Evolutionary conservation across 1,284 basidiomycete species (phyloP).

Genomic region (Trametes polyzona): DNA sequence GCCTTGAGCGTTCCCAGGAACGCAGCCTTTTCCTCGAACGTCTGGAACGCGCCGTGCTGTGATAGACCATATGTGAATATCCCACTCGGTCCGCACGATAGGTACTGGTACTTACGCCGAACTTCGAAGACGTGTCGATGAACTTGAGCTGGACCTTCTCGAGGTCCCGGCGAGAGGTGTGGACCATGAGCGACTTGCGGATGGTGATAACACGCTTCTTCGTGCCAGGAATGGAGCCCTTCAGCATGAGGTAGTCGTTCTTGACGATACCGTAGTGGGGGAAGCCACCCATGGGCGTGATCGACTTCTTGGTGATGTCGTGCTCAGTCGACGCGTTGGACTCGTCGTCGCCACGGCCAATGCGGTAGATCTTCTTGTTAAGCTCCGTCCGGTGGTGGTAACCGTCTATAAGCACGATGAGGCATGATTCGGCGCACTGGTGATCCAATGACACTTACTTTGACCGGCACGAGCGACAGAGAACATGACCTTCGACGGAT

Average conservation of each 20-base stretch:
- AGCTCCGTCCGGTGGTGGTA: conserved; percentile 99
- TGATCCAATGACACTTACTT: conserved; percentile 56
- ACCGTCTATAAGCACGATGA: conserved; percentile 64
- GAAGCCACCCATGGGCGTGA: conserved; percentile 99
- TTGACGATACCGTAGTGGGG: conserved; percentile 98
- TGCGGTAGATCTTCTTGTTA: conserved; percentile 99
- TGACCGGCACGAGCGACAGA: conserved; percentile 99
- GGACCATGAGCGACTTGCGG: conserved; percentile 87
- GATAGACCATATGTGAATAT: conserved; percentile 20
- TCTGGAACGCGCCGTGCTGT: conserved; percentile 95
- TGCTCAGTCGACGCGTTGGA: conserved; percentile 92
- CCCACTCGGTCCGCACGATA: conserved; percentile 1
- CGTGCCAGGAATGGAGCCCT: conserved; percentile 93
- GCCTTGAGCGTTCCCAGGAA: conserved; percentile 93
- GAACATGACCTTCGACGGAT: conserved; percentile 99
- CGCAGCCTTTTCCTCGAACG: conserved; percentile 91
- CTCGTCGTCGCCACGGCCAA: conserved; percentile 82
- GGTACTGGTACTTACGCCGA: conserved; percentile 63
- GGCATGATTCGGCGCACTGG: not conserved
- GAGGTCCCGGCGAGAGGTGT: conserved; percentile 86
- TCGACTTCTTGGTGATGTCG: conserved; percentile 92
- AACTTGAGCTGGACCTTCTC: conserved; percentile 99
- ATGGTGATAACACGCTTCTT: conserved; percentile 98
- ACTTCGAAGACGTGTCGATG: conserved; percentile 98
- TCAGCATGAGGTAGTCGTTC: conserved; percentile 97